Evolutionary conservation across 805 yeast genomes (phyloP).

Genomic region (Candida chilensis): DNA sequence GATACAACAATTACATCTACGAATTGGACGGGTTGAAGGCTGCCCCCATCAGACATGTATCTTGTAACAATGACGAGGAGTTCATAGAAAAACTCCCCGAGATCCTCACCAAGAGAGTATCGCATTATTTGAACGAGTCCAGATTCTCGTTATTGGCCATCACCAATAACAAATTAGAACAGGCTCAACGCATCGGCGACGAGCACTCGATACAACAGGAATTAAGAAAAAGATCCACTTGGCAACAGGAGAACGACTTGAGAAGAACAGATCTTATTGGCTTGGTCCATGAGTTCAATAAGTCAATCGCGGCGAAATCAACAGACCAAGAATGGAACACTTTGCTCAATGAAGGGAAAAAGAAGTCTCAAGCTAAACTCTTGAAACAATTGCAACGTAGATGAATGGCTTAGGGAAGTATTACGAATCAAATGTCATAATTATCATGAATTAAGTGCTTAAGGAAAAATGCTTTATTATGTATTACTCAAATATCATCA

Average conservation of each 20-base stretch:
- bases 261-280: slow-evolving; percentile 47
- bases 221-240: slow-evolving; percentile 33
- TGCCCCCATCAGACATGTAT: slow-evolving; percentile 46
- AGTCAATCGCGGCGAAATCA: slow-evolving; percentile 22
- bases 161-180: slow-evolving; percentile 37
- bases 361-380: no score
- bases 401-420: no score
- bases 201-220: slow-evolving; percentile 25
- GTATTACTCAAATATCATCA: no score
- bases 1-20: slow-evolving; percentile 32
- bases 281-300: slow-evolving; percentile 34
- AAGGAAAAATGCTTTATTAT: no score
- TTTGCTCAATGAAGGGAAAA: slow-evolving; percentile 14
- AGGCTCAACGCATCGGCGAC: slow-evolving; percentile 28
- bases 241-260: slow-evolving; percentile 46
- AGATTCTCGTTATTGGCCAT: slow-evolving; percentile 50
- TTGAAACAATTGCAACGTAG: no score
- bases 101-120: slow-evolving; percentile 36
- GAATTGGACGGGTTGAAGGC: slow-evolving; percentile 57
- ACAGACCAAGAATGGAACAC: slow-evolving; percentile 29
- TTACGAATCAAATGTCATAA: no score
- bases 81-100: slow-evolving; percentile 30
- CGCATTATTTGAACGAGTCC: slow-evolving; percentile 38
- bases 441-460: no score
- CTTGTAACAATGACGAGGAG: slow-evolving; percentile 27